phyloP scores from a whole-genome alignment of 257 asterid species.

The Salvia splendens region DNA sequence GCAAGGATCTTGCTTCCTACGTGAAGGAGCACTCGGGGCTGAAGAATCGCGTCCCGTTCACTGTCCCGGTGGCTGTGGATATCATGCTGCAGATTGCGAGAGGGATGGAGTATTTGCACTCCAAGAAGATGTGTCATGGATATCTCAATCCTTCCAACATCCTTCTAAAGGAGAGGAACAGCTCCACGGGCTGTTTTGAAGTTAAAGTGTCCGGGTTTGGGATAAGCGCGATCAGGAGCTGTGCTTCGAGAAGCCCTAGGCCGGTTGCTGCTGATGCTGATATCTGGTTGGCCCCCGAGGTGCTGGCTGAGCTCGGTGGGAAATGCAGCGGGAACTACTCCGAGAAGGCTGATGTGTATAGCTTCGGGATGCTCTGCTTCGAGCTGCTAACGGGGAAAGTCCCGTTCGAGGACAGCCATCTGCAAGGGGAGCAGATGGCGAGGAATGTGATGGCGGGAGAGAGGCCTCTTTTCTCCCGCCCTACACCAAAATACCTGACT shows the following conservation, averaged over 20 bases:
- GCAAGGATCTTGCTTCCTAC: constrained; percentile 54
- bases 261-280: constrained; percentile 43
- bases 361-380: constrained; percentile 88
- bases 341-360: constrained; percentile 83
- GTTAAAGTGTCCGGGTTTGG: constrained; percentile 70
- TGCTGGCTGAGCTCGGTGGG: constrained; percentile 55
- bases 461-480: constrained; percentile 81
- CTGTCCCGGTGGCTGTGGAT: constrained; percentile 69
- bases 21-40: constrained; percentile 64
- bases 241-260: constrained; percentile 36
- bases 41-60: constrained; percentile 55
- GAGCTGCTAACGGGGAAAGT: constrained; percentile 76
- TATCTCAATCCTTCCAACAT: constrained; percentile 70
- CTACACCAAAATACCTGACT: constrained; percentile 71
- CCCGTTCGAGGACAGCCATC: constrained; percentile 71
- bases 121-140: constrained; percentile 65
- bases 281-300: constrained; percentile 88
- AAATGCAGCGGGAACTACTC: constrained; percentile 40
- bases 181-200: constrained; percentile 41
- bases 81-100: constrained; percentile 85
- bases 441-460: constrained; percentile 75
- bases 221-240: constrained; percentile 44
- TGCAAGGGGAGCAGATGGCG: constrained; percentile 77
- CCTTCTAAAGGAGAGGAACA: constrained; percentile 59
- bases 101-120: constrained; percentile 89